A percentile compares a stretch with the other conserved stretches of the same genome.
phyloP scores from a whole-genome alignment of 257 asterid genomes.

The Solanum medicagineum region DNA sequence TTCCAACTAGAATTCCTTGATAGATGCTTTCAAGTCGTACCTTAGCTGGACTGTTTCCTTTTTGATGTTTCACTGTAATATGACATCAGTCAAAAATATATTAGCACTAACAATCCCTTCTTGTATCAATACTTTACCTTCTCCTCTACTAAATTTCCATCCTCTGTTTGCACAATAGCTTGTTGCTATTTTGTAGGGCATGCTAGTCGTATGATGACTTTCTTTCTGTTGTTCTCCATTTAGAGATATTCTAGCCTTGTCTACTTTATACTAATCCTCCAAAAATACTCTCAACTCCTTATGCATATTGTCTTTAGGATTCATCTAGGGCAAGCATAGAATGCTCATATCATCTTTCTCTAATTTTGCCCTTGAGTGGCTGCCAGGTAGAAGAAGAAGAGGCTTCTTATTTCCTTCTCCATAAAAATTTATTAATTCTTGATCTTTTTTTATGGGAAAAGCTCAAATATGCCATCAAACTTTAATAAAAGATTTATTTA shows the following conservation, averaged over 20 bases:
- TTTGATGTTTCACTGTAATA: no score
- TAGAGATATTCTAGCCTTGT: slow-evolving; percentile 14
- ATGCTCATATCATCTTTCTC: slow-evolving; percentile 6
- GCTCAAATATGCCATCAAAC: no score
- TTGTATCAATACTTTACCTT: slow-evolving; percentile 25
- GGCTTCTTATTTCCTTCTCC: slow-evolving; percentile 14
- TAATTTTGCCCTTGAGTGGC: slow-evolving; percentile 5
- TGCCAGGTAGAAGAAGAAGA: slow-evolving; percentile 23
- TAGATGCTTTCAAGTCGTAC: no score
- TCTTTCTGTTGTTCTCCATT: slow-evolving; percentile 6
- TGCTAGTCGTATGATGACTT: slow-evolving; percentile 2
- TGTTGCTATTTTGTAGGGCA: neutral
- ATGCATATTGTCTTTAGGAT: slow-evolving; percentile 15
- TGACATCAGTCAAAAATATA: no score
- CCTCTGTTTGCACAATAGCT: slow-evolving; percentile 3
- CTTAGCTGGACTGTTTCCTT: no score
- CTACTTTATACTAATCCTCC: slow-evolving; percentile 49
- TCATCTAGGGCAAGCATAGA: slow-evolving; percentile 23
- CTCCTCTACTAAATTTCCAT: slow-evolving; percentile 20
- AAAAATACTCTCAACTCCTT: slow-evolving; percentile 67
- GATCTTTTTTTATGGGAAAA: slow-evolving; percentile 8
- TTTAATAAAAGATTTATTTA: no score
- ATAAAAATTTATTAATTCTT: no score
- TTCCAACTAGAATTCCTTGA: no score
- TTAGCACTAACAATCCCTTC: neutral